Evolutionary conservation across 164 flowering plant genomes (phyloP), one percentile per base, ranked within the genome.

Genomic region (Chimonanthus salicifolius): DNA sequence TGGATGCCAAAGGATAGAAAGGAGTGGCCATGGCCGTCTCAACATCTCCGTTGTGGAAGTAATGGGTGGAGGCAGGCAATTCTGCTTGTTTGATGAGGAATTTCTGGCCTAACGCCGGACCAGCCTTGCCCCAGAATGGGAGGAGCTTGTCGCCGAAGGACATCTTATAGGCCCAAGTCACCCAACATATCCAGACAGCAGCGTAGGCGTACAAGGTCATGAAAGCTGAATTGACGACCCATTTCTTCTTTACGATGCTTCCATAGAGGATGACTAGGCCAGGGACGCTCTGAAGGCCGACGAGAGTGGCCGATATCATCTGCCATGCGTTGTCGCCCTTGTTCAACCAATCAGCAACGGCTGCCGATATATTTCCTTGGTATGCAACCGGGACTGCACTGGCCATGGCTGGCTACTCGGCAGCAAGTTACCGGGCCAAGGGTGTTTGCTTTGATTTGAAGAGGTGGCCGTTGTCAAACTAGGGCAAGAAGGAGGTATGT

Each of bases 321-420:
- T 74, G 76, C 76, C 76, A 74, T 45, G 76, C 72, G 68, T 74
- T 74, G 62, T 74, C 77, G 21, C 77, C 77, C 18, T 74, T 74
- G 73, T 74, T 74, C 62, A 74, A 21, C 77, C 77, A 74, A 20
- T 74, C 76, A 3, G 76, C 6, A 21, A 66, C 69, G 4, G 71
- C 71, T 5, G 64, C 64, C 51, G 64, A 67, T 2, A 71, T 51
- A 46, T 70, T 70, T 48, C 48, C 73, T 18, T 54, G 54, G 49
- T 67, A 68, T 51, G 70, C 70, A 2, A 45, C 20, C 10, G 76
- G 71, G 10, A 74, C 62, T 6, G 49, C 7, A 13, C 4, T 70
- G 11, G 72, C 33, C 33, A 33, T 33, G 33, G 33, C 33, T 33
- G 33, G 33, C 33, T 33, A 33, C 33, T 33, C 2, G 33, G 33